Evolutionary conservation across 2,329 filamentous ascomycete genomes (phyloP), one percentile per base, ranked within the genome.

Genomic region (Endoconidiophora laricicola): DNA sequence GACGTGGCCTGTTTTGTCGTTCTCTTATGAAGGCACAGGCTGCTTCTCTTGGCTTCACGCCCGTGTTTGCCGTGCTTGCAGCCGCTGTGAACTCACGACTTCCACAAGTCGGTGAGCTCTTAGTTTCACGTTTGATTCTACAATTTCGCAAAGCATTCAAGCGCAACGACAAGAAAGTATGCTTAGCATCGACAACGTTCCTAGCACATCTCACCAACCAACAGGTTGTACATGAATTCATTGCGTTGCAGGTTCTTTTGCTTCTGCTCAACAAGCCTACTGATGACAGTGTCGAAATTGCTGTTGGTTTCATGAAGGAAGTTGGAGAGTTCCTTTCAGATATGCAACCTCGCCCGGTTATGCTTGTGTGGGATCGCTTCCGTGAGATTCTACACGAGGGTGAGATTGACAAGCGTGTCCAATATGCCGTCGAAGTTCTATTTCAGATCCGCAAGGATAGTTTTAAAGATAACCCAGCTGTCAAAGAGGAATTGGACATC

Each of bases 11-110:
- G 54, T 95, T 96, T 65, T 95, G 90, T 66, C 78, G 91, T 56
- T 90, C 86, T 58, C 91, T 98, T 60, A 94, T 96, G 87, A 96
- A 96, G 69, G 91, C 91, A 0, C 91, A 98, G 68, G 87, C 90
- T 12, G 87, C 90, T 7, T 93, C 86, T 71, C 73, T 96, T 63
- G 88, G 90, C 0, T 98, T 96, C 60, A 96, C 91, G 0, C 85
- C 90, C 7, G 94, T 98, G 54, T 94, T 95, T 59, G 91, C 90
- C 10, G 86, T 88, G 45, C 93, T 96, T 81, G 86, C 81, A 1
- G 87, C 91, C 37, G 93, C 96, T 58, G 87, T 96, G 62, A 98
- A 98, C 63, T 95, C 91, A 12, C 98, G 98, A 65, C 70, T 98
- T 53, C 91, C 91, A 1, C 83, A 91, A 62, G 87, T 96, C 24